Evolutionary conservation across 2,329 filamentous ascomycete genomes (phyloP).

Genomic region (Colletotrichum cereale): DNA sequence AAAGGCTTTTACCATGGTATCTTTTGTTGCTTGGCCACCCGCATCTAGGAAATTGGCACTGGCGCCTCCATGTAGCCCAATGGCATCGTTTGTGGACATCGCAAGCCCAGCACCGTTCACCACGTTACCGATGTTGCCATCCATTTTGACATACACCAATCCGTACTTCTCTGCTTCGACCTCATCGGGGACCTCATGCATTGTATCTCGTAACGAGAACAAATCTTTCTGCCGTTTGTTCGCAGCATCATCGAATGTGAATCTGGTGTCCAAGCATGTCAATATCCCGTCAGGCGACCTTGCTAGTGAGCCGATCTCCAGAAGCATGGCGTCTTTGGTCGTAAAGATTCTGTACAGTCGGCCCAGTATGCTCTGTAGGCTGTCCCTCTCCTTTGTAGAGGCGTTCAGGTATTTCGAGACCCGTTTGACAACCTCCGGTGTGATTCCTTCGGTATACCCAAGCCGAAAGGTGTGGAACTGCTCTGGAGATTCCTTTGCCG

Average conservation of each 20-base stretch:
- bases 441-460: constrained; percentile 46
- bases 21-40: constrained; percentile 86
- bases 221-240: constrained; percentile 54
- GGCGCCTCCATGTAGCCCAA: constrained; percentile 74
- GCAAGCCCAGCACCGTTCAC: constrained; percentile 92
- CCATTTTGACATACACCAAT: constrained; percentile 81
- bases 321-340: constrained; percentile 59
- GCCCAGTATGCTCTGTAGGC: constrained; percentile 31
- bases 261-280: constrained; percentile 52
- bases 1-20: constrained; percentile 84
- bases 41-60: constrained; percentile 91
- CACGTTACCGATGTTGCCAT: constrained; percentile 79
- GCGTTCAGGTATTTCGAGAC: constrained; percentile 25
- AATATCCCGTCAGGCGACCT: constrained; percentile 48
- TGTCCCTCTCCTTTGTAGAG: constrained; percentile 13
- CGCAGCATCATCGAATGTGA: constrained; percentile 63
- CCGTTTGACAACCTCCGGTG: constrained; percentile 38
- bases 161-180: constrained; percentile 67
- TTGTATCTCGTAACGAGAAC: constrained; percentile 52
- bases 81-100: constrained; percentile 90
- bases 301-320: constrained; percentile 57
- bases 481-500: constrained; percentile 19
- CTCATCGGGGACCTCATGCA: constrained; percentile 51
- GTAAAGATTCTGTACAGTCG: constrained; percentile 54
- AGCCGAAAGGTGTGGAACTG: constrained; percentile 44